Conservation (phyloP, 2,329 filamentous ascomycete genomes). For the Fusarium musae region DNA sequence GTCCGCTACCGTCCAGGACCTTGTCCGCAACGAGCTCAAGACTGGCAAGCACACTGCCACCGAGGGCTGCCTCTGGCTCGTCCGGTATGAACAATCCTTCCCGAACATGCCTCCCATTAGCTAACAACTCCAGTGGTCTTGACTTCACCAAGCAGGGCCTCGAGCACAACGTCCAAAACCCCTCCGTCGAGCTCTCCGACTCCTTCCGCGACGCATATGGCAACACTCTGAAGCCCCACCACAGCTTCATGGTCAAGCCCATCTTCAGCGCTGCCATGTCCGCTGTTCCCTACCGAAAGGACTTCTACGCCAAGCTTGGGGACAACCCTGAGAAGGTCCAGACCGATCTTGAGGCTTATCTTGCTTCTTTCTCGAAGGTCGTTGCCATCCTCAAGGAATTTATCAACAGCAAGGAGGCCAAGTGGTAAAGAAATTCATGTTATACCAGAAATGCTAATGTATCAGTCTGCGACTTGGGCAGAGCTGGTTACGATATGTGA, state of each 20-base stretch:
- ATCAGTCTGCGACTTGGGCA: neutral
- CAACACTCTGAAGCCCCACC: constrained; percentile 89
- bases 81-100: constrained; percentile 68
- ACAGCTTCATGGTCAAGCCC: constrained; percentile 89
- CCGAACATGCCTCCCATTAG: neutral
- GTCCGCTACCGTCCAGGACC: constrained; percentile 85
- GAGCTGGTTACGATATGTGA: constrained; percentile 16
- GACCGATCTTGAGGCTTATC: constrained; percentile 74
- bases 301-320: constrained; percentile 92
- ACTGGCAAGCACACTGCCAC: constrained; percentile 88
- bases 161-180: constrained; percentile 76
- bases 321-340: constrained; percentile 71
- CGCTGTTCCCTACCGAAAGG: constrained; percentile 90
- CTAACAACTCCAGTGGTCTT: constrained; percentile 72
- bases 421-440: constrained; percentile 59
- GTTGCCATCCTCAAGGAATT: constrained; percentile 78
- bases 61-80: constrained; percentile 91
- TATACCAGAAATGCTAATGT: constrained; percentile 3
- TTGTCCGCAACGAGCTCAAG: constrained; percentile 88
- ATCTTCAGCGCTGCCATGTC: constrained; percentile 94
- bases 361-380: constrained; percentile 80
- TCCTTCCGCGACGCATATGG: constrained; percentile 91
- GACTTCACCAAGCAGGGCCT: constrained; percentile 93
- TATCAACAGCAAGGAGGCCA: constrained; percentile 65
- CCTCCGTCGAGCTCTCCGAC: constrained; percentile 78